Percentiles rank a stretch among this genome's conserved stretches.
Evolutionary conservation across 2,329 filamentous ascomycete species (phyloP).

Genomic region (Paraphoma sp.): DNA sequence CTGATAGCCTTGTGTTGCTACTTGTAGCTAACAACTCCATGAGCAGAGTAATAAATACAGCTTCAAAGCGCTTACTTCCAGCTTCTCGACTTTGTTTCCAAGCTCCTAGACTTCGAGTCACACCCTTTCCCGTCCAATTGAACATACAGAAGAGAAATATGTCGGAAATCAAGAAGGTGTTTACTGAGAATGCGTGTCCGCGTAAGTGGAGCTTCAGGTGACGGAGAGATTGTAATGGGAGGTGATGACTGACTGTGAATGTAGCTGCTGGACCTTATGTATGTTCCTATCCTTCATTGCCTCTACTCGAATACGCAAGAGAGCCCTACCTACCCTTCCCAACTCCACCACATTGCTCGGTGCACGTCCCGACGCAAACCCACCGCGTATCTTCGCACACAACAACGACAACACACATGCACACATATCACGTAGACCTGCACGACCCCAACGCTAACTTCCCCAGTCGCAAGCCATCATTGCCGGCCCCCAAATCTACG

Average conservation of each 20-base stretch:
- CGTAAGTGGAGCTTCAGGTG: slow-evolving; percentile 39
- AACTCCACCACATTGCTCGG: too few relatives aligned
- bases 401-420: background rate
- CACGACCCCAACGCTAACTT: background rate
- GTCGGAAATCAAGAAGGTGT: slow-evolving; percentile 54
- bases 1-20: slow-evolving; percentile 31
- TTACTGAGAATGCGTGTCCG: slow-evolving; percentile 51
- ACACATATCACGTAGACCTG: background rate
- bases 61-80: background rate
- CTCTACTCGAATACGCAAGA: background rate
- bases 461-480: slow-evolving; percentile 65
- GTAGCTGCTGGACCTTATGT: slow-evolving; percentile 54
- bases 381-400: background rate
- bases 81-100: too few relatives aligned
- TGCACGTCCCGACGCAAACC: too few relatives aligned
- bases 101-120: too few relatives aligned
- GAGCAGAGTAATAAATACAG: slow-evolving; percentile 1
- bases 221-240: background rate
- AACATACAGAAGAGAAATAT: slow-evolving; percentile 32
- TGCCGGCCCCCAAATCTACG: slow-evolving; percentile 72
- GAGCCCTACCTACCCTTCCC: too few relatives aligned
- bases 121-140: too few relatives aligned
- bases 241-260: slow-evolving; percentile 11
- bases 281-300: slow-evolving; percentile 27
- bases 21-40: slow-evolving; percentile 20